Evolutionary conservation across 805 yeast species (phyloP).

Genomic region (Lachancea cidri): DNA sequence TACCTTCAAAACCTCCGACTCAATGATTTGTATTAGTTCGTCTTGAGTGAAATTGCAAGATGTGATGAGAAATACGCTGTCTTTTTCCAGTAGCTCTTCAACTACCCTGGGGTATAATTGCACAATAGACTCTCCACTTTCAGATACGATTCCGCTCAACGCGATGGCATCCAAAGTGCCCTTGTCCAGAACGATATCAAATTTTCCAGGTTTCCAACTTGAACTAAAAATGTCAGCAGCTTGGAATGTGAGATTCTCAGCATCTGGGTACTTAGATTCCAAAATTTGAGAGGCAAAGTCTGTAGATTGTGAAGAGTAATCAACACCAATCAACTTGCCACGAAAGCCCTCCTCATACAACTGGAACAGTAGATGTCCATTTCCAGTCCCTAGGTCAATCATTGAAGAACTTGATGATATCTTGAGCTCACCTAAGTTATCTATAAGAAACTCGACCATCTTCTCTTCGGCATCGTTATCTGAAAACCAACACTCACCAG

Average conservation of each 20-base stretch:
- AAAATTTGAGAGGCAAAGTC: constrained; percentile 65
- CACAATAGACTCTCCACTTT: constrained; percentile 42
- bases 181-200: constrained; percentile 81
- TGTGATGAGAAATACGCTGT: constrained; percentile 69
- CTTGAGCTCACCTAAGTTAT: constrained; percentile 38
- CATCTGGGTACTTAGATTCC: constrained; percentile 32
- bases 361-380: constrained; percentile 81
- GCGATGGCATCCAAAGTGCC: constrained; percentile 98
- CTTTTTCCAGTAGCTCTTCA: constrained; percentile 46
- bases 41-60: constrained; percentile 89
- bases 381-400: constrained; percentile 92
- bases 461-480: constrained; percentile 90
- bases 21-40: constrained; percentile 58
- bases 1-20: constrained; percentile 42
- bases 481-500: constrained; percentile 96
- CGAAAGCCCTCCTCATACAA: constrained; percentile 58
- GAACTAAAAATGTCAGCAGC: constrained; percentile 63
- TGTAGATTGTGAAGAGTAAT: constrained; percentile 79
- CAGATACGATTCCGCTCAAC: constrained; percentile 54
- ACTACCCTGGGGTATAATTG: constrained; percentile 62
- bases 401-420: constrained; percentile 38
- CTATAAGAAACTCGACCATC: constrained; percentile 66
- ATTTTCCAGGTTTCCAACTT: constrained; percentile 38
- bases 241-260: constrained; percentile 43
- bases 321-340: constrained; percentile 67